These are phyloP conservation scores for Penicillium simplicissimum DNA, from an alignment of 495 filamentous ascomycete genomes.

Conservation along the genomic window DNA sequence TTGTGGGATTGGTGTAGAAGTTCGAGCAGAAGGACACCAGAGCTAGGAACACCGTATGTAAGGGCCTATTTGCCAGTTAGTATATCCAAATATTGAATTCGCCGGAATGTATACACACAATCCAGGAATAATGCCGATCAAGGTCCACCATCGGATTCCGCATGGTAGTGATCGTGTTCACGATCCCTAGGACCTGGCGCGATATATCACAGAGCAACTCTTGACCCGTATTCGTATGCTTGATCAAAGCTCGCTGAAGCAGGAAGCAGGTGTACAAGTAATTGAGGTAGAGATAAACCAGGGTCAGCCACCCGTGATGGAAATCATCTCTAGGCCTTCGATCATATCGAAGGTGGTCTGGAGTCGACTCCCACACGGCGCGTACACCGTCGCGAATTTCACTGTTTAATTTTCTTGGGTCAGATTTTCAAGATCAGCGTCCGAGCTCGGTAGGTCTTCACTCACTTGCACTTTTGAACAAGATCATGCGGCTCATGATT, in stretches of 20 bases:
- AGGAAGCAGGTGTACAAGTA: constrained; percentile 61
- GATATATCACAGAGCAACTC: constrained; percentile 54
- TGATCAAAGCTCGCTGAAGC: constrained; percentile 56
- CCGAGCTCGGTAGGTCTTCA: background rate
- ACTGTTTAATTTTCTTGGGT: constrained; percentile 13
- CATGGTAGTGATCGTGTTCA: constrained; percentile 48
- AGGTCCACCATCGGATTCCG: constrained; percentile 51
- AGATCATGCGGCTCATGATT: constrained; percentile 40
- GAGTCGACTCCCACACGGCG: constrained; percentile 35
- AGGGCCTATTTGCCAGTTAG: constrained; percentile 41
- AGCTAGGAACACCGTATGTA: constrained; percentile 56
- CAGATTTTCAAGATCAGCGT: no score
- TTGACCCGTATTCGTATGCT: constrained; percentile 50
- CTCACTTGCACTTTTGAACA: constrained; percentile 49
- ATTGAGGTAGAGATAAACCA: constrained; percentile 48
- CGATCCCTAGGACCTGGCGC: constrained; percentile 50
- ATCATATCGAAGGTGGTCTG: constrained; percentile 38
- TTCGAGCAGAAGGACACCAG: constrained; percentile 62
- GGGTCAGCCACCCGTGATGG: constrained; percentile 25
- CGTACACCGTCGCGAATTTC: constrained; percentile 37
- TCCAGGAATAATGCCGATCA: constrained; percentile 55
- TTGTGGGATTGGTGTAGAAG: constrained; percentile 57
- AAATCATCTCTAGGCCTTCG: constrained; percentile 33
- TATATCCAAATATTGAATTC: no score
- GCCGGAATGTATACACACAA: constrained; percentile 43